Percentiles rank a stretch among this genome's conserved stretches.
These are phyloP conservation scores for Claviceps pazoutovae DNA, from an alignment of 2,329 filamentous ascomycete species.

Conservation along the genomic window DNA sequence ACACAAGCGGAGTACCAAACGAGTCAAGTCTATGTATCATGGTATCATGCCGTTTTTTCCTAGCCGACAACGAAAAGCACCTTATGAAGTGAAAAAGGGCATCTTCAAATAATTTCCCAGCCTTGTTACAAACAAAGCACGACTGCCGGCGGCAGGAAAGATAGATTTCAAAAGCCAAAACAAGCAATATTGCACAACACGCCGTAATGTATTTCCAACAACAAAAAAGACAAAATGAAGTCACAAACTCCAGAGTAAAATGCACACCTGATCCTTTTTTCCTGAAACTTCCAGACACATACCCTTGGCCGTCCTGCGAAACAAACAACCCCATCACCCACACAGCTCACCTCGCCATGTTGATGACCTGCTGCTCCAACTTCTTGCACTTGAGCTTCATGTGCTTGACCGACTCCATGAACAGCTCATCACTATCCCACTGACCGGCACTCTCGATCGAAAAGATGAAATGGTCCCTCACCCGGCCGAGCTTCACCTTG, in stretches of 20 bases:
- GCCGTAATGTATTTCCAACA: background rate
- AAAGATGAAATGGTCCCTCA: conserved; percentile 96
- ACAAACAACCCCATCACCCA: background rate
- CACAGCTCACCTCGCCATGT: conserved; percentile 39
- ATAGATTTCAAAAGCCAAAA: too few species aligned
- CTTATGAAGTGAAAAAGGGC: background rate
- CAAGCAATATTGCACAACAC: too few species aligned
- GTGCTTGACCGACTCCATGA: conserved; percentile 75
- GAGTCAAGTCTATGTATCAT: conserved; percentile 10
- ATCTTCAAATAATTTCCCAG: conserved; percentile 2
- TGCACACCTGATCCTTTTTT: background rate
- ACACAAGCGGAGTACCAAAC: too few species aligned
- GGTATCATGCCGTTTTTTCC: conserved; percentile 20
- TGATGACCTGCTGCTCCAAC: conserved; percentile 55
- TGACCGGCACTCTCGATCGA: conserved; percentile 89
- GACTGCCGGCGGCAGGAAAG: too few species aligned
- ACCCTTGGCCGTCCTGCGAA: too few species aligned
- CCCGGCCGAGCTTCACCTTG: conserved; percentile 84
- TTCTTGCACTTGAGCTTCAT: conserved; percentile 73
- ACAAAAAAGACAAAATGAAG: background rate
- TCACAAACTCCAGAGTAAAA: background rate
- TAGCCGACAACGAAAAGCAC: conserved; percentile 11
- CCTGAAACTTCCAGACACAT: too few species aligned
- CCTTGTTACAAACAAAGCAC: too few species aligned
- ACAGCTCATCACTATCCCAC: conserved; percentile 85